Conservation (phyloP, 345 rosid genomes). For the Bruguiera parviflora region DNA sequence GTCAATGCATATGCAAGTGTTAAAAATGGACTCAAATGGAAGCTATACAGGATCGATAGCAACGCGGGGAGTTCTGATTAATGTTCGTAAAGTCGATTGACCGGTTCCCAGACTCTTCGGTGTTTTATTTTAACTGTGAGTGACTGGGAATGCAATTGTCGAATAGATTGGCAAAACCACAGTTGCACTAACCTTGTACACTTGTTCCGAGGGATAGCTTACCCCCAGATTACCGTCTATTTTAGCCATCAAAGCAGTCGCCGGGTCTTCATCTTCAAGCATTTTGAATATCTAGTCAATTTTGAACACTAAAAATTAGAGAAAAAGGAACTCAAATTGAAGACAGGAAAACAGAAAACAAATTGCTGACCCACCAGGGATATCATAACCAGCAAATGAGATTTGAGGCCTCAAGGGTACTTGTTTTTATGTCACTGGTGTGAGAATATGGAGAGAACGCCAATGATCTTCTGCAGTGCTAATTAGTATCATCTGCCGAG, state of each 20-base stretch:
- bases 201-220: constrained; percentile 34
- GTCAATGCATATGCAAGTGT: not conserved
- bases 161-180: not conserved
- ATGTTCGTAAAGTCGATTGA: too few species aligned
- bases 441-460: not conserved
- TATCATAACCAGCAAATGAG: not conserved
- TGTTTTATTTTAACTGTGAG: not conserved
- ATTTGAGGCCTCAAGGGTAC: too few species aligned
- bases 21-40: too few species aligned
- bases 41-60: too few species aligned
- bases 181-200: constrained; percentile 25
- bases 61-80: too few species aligned
- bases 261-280: constrained; percentile 19
- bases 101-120: too few species aligned
- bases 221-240: constrained; percentile 27
- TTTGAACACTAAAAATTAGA: not conserved
- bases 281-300: constrained; percentile 22
- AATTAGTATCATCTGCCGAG: not conserved
- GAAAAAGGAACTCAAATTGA: not conserved
- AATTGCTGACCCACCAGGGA: not conserved
- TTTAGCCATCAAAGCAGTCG: constrained; percentile 23
- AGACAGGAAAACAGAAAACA: not conserved
- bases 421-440: too few species aligned
- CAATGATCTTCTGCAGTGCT: too few species aligned
- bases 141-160: not conserved